Base-by-base conservation (phyloP, 306 rosid genomes). In the Argentina anserina region DNA sequence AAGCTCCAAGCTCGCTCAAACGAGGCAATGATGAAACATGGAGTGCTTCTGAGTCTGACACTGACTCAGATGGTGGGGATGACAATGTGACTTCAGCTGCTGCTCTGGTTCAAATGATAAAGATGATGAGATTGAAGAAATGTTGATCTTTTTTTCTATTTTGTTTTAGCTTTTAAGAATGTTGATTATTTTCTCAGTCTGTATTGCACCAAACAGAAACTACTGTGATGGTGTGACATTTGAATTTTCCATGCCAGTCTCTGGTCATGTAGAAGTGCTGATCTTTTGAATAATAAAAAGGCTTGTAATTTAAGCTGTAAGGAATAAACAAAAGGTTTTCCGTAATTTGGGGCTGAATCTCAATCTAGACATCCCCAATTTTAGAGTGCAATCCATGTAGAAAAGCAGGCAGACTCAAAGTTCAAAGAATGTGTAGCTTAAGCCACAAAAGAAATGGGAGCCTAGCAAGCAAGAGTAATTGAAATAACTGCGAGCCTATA, bases 401-500 rank as follows among this genome's bases (percentile, higher is more conserved):
- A 40, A 39, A 72, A 37, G 14, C 34, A 0, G 41, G 66, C 9
- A 26, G 21, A 56, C 15, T 18, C 2, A 42, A 26, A 14, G 23
- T 72, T 36, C n/a, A n/a, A 49, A 21, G 40, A 65, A 66, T 34
- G 41, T 45, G 15, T 56, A 20, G 53, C 68, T 41, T 41, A 45
- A 45, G 43, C 13, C 52, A 67, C 25, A 43, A 56, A 26, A 40
- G 49, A 59, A 26, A 56, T 3, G 67, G 68, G 26, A 29, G 18
- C 34, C 56, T 26, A 43, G 42, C 33, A 17, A 29, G 72, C 31
- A 12, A 20, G 43, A 65, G 23, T 33, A 23, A 45, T 60, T 20
- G 47, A 75, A 75, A 67, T 75, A 18, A 9, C 18, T 50, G 63
- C 17, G 56, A 39, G 76, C 87, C 75, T 52, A 86, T 87, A 63